These are phyloP conservation scores for Filobasidium floriforme DNA, from an alignment of 768 basidiomycete species.

Conservation along the genomic window DNA sequence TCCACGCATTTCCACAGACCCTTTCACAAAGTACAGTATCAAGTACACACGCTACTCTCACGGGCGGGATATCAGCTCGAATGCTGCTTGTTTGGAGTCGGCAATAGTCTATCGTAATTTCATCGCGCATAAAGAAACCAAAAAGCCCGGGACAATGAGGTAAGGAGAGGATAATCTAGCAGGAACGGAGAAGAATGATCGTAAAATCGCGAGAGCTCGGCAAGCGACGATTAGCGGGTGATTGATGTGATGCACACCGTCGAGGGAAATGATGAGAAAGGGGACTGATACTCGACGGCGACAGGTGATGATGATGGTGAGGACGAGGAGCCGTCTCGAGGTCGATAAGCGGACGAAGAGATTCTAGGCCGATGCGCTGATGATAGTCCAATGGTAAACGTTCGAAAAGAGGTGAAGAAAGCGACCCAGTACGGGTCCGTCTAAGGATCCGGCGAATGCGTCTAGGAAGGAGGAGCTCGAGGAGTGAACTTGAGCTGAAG, in stretches of 20 bases:
- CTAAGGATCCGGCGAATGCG: background rate
- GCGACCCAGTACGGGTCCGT: too few relatives aligned
- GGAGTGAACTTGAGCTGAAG: constrained; percentile 71
- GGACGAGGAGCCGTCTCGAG: constrained; percentile 9
- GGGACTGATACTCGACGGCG: background rate
- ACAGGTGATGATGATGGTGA: constrained; percentile 2
- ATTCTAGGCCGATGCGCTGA: background rate
- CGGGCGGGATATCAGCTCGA: too few relatives aligned
- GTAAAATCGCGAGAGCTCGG: background rate
- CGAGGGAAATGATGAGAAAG: background rate
- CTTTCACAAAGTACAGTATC: too few relatives aligned
- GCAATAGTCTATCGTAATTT: background rate
- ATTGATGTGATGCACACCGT: background rate
- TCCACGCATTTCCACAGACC: too few relatives aligned
- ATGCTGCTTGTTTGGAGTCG: too few relatives aligned
- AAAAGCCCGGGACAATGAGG: background rate
- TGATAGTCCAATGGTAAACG: constrained; percentile 1
- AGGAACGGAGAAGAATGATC: background rate
- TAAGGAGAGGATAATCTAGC: background rate
- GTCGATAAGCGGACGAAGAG: background rate
- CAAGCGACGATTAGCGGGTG: background rate
- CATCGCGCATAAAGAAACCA: background rate
- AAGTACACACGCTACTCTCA: too few relatives aligned
- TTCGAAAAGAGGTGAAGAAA: background rate
- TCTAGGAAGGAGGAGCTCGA: constrained; percentile 40